A percentile compares a stretch with the other conserved stretches of the same genome.
Conservation (phyloP, 139 green algal species). For the Picocystis salinarum region DNA sequence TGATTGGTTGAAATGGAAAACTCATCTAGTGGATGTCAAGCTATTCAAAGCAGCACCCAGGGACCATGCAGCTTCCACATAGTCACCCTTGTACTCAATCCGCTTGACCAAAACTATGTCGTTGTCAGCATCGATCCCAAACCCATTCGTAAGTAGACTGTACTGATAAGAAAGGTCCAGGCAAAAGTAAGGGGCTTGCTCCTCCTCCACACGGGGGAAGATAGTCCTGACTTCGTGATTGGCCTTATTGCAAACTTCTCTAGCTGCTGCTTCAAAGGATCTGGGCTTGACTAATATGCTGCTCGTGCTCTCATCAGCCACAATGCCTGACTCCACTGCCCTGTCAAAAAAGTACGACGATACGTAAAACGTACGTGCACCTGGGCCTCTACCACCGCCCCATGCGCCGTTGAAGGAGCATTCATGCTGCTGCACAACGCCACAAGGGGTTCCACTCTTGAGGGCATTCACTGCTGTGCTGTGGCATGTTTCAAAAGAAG, state of each 20-base stretch:
- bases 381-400: constrained; percentile 32
- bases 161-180: constrained; percentile 73
- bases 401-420: constrained; percentile 88
- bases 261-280: constrained; percentile 22
- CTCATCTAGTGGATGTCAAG: no score
- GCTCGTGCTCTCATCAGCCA: constrained; percentile 14
- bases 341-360: constrained; percentile 94
- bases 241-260: constrained; percentile 19
- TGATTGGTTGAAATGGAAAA: no score
- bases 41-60: constrained; percentile 69
- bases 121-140: constrained; percentile 30
- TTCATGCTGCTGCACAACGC: constrained; percentile 40
- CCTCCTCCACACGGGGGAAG: constrained; percentile 13
- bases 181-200: constrained; percentile 67
- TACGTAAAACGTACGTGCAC: constrained; percentile 52
- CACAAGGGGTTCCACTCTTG: no score
- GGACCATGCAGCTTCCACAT: constrained; percentile 76
- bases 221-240: background rate
- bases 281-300: constrained; percentile 12
- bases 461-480: no score
- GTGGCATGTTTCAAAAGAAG: no score
- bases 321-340: constrained; percentile 27
- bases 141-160: constrained; percentile 67
- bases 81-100: constrained; percentile 59
- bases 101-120: constrained; percentile 39